A percentile compares a stretch with the other conserved stretches of the same genome.
These are phyloP conservation scores for Solanum corneliomulleri DNA, from an alignment of 257 asterid genomes.

Conservation along the genomic window DNA sequence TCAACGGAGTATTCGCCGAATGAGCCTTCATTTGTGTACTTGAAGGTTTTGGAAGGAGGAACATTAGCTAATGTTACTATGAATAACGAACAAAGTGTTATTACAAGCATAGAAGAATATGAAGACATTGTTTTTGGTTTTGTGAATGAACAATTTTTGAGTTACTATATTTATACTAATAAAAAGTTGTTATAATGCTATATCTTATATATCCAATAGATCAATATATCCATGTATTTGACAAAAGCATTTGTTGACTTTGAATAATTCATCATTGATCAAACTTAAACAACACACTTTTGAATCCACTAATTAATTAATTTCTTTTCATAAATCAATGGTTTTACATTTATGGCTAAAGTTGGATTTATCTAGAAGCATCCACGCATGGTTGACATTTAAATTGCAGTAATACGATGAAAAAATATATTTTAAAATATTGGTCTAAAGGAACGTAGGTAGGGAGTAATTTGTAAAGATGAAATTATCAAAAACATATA, in stretches of 20 bases:
- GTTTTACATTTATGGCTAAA: background rate
- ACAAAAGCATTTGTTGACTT: background rate
- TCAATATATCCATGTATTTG: background rate
- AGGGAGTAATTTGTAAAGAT: background rate
- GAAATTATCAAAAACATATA: background rate
- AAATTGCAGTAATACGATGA: background rate
- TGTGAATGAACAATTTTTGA: background rate
- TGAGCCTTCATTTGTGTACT: conserved; percentile 15
- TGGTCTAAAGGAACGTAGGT: too few relatives aligned
- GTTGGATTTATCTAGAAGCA: background rate
- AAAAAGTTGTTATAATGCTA: background rate
- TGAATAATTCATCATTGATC: background rate
- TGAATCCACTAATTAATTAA: background rate
- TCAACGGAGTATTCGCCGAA: conserved; percentile 13
- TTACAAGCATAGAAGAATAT: background rate
- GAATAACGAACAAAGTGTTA: background rate
- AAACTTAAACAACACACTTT: background rate
- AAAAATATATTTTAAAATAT: too few relatives aligned
- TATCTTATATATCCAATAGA: background rate
- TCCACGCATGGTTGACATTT: background rate
- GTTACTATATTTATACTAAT: background rate
- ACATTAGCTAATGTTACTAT: conserved; percentile 5
- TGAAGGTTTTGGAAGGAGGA: conserved; percentile 11
- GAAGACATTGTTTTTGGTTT: background rate
- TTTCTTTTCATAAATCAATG: background rate